phyloP scores from a whole-genome alignment of 305 asterid genomes.

The Vinca major region DNA sequence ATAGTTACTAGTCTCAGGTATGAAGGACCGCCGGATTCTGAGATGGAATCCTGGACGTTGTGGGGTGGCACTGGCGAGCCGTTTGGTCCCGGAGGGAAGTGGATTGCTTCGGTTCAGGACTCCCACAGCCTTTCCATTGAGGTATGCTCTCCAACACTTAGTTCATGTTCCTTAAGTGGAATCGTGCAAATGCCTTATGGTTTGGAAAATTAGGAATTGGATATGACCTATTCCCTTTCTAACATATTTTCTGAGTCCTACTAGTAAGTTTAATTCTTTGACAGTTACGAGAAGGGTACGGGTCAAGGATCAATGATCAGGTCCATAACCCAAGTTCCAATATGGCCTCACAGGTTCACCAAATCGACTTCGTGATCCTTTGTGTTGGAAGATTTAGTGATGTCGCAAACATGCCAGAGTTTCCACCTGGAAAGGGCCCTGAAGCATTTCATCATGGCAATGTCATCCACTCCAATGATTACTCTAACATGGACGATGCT shows the following conservation, averaged over 20 bases:
- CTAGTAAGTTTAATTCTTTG: too few species aligned
- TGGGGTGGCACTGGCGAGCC: constrained; percentile 35
- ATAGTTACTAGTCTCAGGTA: constrained; percentile 31
- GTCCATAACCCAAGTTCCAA: too few species aligned
- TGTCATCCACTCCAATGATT: constrained; percentile 44
- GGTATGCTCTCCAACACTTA: constrained; percentile 8
- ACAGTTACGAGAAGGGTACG: too few species aligned
- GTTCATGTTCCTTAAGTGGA: too few species aligned
- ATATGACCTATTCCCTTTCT: too few species aligned
- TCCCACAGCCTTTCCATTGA: constrained; percentile 14
- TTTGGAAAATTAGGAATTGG: too few species aligned
- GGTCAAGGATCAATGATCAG: too few species aligned
- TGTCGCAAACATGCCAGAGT: constrained; percentile 31
- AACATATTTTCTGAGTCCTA: too few species aligned
- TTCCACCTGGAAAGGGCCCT: constrained; percentile 32
- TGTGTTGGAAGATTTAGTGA: constrained; percentile 36
- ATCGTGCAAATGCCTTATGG: too few species aligned
- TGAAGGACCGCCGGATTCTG: constrained; percentile 21
- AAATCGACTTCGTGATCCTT: constrained; percentile 29
- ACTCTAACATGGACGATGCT: constrained; percentile 29
- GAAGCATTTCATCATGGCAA: constrained; percentile 27
- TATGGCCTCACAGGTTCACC: constrained; percentile 26
- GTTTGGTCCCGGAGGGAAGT: constrained; percentile 24
- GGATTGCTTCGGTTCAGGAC: constrained; percentile 31
- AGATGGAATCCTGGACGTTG: constrained; percentile 20